Evolutionary conservation across 2,329 filamentous ascomycete genomes (phyloP).

Genomic region (Sclerotinia glacialis): DNA sequence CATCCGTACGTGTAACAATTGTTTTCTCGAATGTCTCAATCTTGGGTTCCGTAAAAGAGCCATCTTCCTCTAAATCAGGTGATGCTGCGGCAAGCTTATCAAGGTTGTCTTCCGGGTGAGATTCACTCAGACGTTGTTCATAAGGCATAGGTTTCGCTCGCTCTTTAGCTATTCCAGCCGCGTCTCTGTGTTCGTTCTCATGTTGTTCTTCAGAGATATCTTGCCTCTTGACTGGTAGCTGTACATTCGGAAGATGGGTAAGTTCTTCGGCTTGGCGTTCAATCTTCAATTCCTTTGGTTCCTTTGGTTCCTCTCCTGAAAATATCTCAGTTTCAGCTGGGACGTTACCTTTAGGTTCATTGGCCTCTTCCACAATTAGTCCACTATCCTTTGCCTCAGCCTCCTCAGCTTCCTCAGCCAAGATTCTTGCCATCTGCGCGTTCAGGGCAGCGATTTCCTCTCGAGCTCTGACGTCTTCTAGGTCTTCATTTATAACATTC

Average conservation of each 20-base stretch:
- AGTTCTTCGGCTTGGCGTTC: background rate
- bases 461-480: conserved; percentile 2
- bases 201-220: too few relatives aligned
- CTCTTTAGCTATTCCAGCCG: background rate
- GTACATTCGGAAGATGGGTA: background rate
- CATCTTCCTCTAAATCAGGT: background rate
- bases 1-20: background rate
- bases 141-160: too few relatives aligned
- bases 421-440: background rate
- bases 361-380: background rate
- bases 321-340: background rate
- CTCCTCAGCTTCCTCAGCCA: background rate
- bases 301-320: background rate
- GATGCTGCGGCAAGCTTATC: background rate
- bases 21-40: background rate
- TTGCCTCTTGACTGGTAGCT: background rate
- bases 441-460: conserved; percentile 8
- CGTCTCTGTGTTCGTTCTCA: background rate
- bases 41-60: background rate
- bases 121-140: background rate
- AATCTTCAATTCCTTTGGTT: background rate
- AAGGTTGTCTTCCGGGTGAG: fast-evolving
- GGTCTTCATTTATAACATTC: background rate
- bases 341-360: background rate
- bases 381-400: background rate